A percentile compares a stretch with the other conserved stretches of the same genome.
These are phyloP conservation scores for Boletales sp. DNA, from an alignment of 768 basidiomycete species.

Conservation along the genomic window DNA sequence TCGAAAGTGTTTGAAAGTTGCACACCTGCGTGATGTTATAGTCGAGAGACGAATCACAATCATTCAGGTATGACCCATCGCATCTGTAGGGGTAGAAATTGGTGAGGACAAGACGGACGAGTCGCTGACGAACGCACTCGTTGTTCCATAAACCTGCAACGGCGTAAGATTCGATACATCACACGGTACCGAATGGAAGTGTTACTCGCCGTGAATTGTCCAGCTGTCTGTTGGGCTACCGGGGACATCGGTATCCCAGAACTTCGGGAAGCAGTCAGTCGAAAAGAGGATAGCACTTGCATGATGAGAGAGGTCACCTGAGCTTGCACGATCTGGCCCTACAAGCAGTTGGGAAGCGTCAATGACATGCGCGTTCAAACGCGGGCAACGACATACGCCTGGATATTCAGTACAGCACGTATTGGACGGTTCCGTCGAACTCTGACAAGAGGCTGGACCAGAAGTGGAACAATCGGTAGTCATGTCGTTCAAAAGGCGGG, in stretches of 20 bases:
- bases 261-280: neutral
- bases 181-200: no score
- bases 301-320: no score
- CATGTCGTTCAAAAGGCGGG: constrained; percentile 30
- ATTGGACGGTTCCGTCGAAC: constrained; percentile 37
- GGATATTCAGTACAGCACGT: constrained; percentile 67
- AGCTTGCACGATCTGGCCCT: no score
- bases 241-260: constrained; percentile 63
- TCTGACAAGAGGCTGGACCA: constrained; percentile 52
- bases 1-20: neutral
- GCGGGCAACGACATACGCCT: constrained; percentile 43
- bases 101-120: neutral
- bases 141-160: constrained; percentile 63
- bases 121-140: constrained; percentile 34
- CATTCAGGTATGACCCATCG: constrained; percentile 39
- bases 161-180: neutral
- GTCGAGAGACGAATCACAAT: constrained; percentile 39
- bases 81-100: constrained; percentile 38
- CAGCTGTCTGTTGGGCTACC: constrained; percentile 65
- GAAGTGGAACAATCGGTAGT: constrained; percentile 50
- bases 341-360: no score
- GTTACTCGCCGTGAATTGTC: constrained; percentile 68
- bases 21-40: constrained; percentile 45
- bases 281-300: no score
- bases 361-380: no score